phyloP scores from a whole-genome alignment of 345 rosid species.

The Ailanthus altissimus region DNA sequence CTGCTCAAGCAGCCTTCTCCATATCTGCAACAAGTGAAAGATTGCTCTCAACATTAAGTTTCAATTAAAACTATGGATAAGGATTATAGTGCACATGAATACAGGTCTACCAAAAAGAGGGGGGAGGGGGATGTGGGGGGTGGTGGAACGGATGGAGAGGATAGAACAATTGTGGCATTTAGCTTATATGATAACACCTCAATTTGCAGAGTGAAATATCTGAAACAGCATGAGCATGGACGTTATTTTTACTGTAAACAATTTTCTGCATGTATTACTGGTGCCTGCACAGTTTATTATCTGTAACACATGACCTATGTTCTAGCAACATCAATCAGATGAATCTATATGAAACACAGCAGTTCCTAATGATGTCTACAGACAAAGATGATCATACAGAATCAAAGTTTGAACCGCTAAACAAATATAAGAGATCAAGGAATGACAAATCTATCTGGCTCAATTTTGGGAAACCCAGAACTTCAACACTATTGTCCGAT shows the following conservation, averaged over 20 bases:
- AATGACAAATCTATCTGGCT: not conserved
- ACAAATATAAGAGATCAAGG: not conserved
- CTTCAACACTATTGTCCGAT: not conserved
- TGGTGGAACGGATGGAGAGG: not conserved
- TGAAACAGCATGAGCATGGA: not conserved
- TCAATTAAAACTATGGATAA: not conserved
- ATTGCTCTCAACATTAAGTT: constrained; percentile 3
- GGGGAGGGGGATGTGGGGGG: too few species aligned
- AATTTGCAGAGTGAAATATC: not conserved
- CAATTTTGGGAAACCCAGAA: not conserved
- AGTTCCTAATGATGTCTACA: not conserved
- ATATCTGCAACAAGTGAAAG: constrained; percentile 27
- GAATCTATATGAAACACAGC: not conserved
- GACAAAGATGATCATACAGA: not conserved
- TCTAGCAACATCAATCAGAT: not conserved
- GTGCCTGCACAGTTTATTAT: not conserved
- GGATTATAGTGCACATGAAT: not conserved
- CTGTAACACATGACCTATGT: not conserved
- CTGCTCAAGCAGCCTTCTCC: constrained; percentile 31
- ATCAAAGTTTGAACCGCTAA: not conserved
- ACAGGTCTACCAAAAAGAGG: not conserved
- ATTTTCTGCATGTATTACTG: not conserved
- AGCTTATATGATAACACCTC: not conserved
- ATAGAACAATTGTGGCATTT: not conserved
- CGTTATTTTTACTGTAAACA: not conserved